phyloP scores from a whole-genome alignment of 495 filamentous ascomycete genomes.

The Tuber microsphaerosporum region DNA sequence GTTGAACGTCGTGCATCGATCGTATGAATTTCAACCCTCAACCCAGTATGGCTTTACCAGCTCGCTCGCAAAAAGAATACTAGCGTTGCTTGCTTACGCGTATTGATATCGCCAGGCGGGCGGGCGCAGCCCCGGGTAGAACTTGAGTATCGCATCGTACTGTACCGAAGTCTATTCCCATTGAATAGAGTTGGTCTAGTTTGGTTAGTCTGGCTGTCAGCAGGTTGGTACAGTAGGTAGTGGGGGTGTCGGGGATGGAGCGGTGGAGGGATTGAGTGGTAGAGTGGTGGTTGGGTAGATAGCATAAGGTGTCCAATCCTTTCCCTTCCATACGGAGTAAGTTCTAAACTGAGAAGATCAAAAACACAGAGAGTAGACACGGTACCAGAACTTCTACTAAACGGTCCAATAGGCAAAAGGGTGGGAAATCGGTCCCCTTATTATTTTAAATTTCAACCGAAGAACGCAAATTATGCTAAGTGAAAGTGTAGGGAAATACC shows the following conservation, averaged over 20 bases:
- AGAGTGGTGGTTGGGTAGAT: background rate
- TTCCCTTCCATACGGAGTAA: too few species aligned
- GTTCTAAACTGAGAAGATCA: too few species aligned
- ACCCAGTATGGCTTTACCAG: background rate
- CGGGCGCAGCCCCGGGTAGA: background rate
- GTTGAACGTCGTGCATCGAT: constrained; percentile 4
- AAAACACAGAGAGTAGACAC: too few species aligned
- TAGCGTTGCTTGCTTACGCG: background rate
- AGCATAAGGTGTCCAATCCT: too few species aligned
- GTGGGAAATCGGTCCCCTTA: too few species aligned
- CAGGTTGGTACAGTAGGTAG: background rate
- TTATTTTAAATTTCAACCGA: too few species aligned
- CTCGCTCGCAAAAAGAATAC: background rate
- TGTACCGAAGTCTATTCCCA: background rate
- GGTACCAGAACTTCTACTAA: too few species aligned
- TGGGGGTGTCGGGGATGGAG: background rate
- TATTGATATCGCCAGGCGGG: background rate
- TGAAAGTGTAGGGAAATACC: too few species aligned
- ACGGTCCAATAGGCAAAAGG: too few species aligned
- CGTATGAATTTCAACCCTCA: background rate
- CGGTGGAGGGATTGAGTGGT: background rate
- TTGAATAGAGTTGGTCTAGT: background rate
- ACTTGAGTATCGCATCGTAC: background rate
- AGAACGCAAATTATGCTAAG: too few species aligned
- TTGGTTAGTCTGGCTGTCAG: background rate